These are phyloP conservation scores for Clavispora santaluciae DNA, from an alignment of 805 yeast species.

Conservation along the genomic window DNA sequence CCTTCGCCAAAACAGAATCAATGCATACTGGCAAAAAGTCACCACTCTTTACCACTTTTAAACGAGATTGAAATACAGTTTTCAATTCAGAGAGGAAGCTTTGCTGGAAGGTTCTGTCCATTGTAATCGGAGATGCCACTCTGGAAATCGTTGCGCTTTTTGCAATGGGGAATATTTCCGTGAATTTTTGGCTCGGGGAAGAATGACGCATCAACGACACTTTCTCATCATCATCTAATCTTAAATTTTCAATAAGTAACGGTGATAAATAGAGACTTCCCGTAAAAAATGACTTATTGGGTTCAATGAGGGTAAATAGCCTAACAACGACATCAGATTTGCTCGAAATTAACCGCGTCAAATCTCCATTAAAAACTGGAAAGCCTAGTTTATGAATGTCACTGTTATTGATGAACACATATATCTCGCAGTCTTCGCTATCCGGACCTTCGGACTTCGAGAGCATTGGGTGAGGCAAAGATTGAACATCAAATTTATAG, in stretches of 20 bases:
- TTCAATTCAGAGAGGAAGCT: constrained; percentile 59
- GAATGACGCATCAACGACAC: constrained; percentile 19
- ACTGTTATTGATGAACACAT: constrained; percentile 38
- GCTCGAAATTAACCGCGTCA: constrained; percentile 33
- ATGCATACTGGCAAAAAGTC: constrained; percentile 76
- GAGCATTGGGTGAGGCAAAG: constrained; percentile 26
- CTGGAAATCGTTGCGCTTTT: constrained; percentile 61
- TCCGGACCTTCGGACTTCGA: constrained; percentile 19
- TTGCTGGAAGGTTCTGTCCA: constrained; percentile 59
- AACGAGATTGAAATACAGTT: constrained; percentile 50
- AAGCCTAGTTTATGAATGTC: constrained; percentile 48
- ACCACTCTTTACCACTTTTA: constrained; percentile 56
- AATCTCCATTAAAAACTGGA: constrained; percentile 68
- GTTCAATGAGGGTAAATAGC: constrained; percentile 60
- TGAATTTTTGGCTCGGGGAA: constrained; percentile 9
- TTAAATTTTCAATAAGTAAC: constrained; percentile 47
- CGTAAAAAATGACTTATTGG: constrained; percentile 38
- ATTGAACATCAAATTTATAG: constrained; percentile 19
- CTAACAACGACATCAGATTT: constrained; percentile 27
- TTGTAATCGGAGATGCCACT: constrained; percentile 62
- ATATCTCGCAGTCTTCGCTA: constrained; percentile 36
- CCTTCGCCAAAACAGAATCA: constrained; percentile 61
- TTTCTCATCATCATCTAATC: constrained; percentile 21
- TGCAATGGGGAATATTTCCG: constrained; percentile 45
- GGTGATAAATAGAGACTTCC: constrained; percentile 59